Base-by-base conservation (phyloP, 2,329 filamentous ascomycete genomes). In the Pseudopithomyces chartarum region DNA sequence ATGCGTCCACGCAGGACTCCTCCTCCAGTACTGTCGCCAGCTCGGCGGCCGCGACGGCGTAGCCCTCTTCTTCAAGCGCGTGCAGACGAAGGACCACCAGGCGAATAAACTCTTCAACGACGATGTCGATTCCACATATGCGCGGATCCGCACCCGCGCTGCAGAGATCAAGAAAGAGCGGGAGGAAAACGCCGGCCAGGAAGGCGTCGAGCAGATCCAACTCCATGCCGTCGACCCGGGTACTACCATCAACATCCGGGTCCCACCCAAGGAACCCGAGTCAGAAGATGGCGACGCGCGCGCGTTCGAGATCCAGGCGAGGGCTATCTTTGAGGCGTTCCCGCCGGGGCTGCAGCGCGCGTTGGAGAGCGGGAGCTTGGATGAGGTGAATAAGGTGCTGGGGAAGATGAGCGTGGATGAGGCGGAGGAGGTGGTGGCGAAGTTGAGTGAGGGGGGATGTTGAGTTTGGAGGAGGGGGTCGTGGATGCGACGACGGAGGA, bases 401-500 rank as follows among this genome's bases (percentile, higher is more conserved):
- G 92, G 90, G 2, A 90, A 90, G 73, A 93, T 97, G 92, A 90
- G 86, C 64, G 90, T 97, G 1, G 88, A 91, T 29, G 91, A 96
- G 65, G 92, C 92, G 0, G 92, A 97, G 76, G 89, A 92, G 65
- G 80, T 96, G 47, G 91, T 97, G 17, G 89, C 87, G 65, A 85
- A 92, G 71, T 79, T 97, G 59, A 87, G 91, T 29, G 84, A 95
- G 79, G 92, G 92, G 91, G 91, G 36, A 94, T 97, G 81, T 78
- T 99, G 63, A 97, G 91, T 73, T 76, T 99, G 49, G 92, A 98
- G 74, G 88, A 97, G 71, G 88, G 96, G 48, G 92, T 99, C 50
- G 96, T 99, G 65, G 95, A 99, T 78, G 91, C 92, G 1, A 99
- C 92, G 44, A 96, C 94, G 2, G 89, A 92, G 71, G 88, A 95